These are phyloP conservation scores for Selenicereus undatus DNA, from an alignment of 148 eudicot genomes.

Conservation along the genomic window DNA sequence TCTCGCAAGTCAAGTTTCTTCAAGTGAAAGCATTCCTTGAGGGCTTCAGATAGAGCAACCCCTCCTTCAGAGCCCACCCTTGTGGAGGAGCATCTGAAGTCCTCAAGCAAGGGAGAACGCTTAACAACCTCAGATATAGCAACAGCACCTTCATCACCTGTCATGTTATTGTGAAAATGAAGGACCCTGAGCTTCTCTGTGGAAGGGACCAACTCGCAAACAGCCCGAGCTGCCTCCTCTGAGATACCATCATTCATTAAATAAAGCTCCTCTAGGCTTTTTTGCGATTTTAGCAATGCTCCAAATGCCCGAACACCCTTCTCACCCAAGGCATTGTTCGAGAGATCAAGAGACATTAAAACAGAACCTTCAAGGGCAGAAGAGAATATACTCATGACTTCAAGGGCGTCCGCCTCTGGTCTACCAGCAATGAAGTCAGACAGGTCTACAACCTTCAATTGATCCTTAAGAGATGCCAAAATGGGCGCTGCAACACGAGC, in stretches of 20 bases:
- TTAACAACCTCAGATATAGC: not conserved
- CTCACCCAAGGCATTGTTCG: not conserved
- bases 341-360: constrained; percentile 4
- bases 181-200: not conserved
- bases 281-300: not conserved
- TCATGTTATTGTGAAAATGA: not conserved
- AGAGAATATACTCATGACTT: constrained; percentile 8
- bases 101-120: not conserved
- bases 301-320: not conserved
- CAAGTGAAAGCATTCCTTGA: not conserved
- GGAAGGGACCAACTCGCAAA: not conserved
- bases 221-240: not conserved
- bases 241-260: not conserved
- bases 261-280: not conserved
- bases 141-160: not conserved
- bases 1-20: not conserved
- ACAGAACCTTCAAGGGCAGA: not conserved
- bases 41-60: not conserved
- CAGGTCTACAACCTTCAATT: constrained; percentile 51
- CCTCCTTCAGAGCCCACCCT: not conserved
- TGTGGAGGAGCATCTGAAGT: not conserved
- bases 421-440: constrained; percentile 68
- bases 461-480: constrained; percentile 40
- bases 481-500: not conserved
- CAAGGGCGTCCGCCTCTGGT: constrained; percentile 62